phyloP scores from a whole-genome alignment of 768 basidiomycete species.

The Leccinum pellstonianum region DNA sequence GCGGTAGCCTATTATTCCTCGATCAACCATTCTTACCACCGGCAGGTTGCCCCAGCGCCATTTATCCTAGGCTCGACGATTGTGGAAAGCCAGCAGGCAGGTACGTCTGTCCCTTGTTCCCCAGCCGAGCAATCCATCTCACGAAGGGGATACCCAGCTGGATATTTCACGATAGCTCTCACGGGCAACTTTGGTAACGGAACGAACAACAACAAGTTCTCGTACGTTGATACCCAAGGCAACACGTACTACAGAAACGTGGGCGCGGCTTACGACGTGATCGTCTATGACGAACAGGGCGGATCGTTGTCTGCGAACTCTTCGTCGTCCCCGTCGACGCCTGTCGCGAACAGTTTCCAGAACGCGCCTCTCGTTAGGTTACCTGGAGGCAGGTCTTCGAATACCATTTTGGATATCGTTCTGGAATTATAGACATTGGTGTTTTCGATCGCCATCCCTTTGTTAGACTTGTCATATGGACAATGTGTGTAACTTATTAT shows the following conservation, averaged over 20 bases:
- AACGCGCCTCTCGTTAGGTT: constrained; percentile 29
- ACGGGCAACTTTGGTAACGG: constrained; percentile 62
- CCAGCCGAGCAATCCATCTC: constrained; percentile 1
- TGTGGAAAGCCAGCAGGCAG: constrained; percentile 54
- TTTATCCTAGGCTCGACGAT: constrained; percentile 60
- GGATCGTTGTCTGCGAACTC: constrained; percentile 43
- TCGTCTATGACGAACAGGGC: constrained; percentile 56
- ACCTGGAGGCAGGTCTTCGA: constrained; percentile 32
- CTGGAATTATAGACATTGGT: neutral
- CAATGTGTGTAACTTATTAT: neutral
- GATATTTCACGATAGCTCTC: constrained; percentile 45
- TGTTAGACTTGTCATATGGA: constrained; percentile 6
- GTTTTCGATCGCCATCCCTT: neutral
- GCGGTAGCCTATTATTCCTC: constrained; percentile 44
- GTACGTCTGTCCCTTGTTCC: constrained; percentile 35
- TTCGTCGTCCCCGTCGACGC: constrained; percentile 4
- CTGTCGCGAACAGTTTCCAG: neutral
- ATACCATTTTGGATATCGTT: neutral
- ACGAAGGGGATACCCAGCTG: constrained; percentile 33
- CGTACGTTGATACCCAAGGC: constrained; percentile 54
- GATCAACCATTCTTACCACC: constrained; percentile 71
- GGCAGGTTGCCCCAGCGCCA: constrained; percentile 55
- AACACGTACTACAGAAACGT: constrained; percentile 66
- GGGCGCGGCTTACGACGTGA: constrained; percentile 57
- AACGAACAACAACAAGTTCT: constrained; percentile 66